A percentile compares a stretch with the other conserved stretches of the same genome.
These are phyloP conservation scores for Calocybe cyanea DNA, from an alignment of 768 basidiomycete genomes.

Conservation along the genomic window DNA sequence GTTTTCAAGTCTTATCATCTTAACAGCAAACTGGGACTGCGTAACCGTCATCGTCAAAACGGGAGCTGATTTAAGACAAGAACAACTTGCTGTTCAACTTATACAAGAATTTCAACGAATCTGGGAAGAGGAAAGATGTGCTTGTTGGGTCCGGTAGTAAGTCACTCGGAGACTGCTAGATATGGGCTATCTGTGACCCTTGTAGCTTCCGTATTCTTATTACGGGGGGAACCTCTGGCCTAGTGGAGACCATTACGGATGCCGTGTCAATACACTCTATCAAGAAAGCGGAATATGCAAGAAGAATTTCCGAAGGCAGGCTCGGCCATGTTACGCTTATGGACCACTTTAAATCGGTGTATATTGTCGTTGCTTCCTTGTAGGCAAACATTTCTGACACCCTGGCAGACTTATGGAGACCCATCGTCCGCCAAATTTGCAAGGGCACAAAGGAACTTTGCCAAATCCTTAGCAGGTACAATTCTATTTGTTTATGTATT, in stretches of 20 bases:
- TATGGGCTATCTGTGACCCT: background rate
- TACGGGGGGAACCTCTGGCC: conserved; percentile 86
- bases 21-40: conserved; percentile 75
- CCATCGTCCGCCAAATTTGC: conserved; percentile 82
- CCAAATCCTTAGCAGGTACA: conserved; percentile 80
- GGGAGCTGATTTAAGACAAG: conserved; percentile 93
- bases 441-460: conserved; percentile 91
- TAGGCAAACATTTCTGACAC: background rate
- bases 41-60: conserved; percentile 98
- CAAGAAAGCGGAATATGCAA: conserved; percentile 97
- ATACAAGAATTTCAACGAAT: conserved; percentile 91
- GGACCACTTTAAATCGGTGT: conserved; percentile 87
- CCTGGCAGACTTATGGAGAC: conserved; percentile 79
- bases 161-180: conserved; percentile 19
- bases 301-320: conserved; percentile 73
- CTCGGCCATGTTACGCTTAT: conserved; percentile 85
- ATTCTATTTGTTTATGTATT: conserved; percentile 6
- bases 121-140: conserved; percentile 91
- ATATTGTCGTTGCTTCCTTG: conserved; percentile 21
- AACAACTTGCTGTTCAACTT: conserved; percentile 94
- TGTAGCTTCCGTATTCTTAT: conserved; percentile 88
- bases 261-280: conserved; percentile 98
- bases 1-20: conserved; percentile 1
- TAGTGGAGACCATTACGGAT: conserved; percentile 98
- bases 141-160: conserved; percentile 93